phyloP scores from a whole-genome alignment of 1,284 basidiomycete genomes.

The Somion occarium region DNA sequence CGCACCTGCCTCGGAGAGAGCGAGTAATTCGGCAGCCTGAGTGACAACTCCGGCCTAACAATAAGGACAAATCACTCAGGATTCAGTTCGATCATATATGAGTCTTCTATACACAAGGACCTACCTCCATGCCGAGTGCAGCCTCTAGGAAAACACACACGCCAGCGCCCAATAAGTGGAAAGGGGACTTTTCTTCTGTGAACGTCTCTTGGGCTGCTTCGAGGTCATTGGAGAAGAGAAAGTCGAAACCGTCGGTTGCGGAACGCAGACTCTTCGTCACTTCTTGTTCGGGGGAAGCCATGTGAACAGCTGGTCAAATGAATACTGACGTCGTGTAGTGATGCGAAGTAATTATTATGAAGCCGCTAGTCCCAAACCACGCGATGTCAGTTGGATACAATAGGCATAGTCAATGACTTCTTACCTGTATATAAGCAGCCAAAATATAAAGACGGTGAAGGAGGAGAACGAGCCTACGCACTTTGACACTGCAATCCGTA shows the following conservation, averaged over 20 bases:
- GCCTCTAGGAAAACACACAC: slow-evolving; percentile 72
- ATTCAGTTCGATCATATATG: neutral
- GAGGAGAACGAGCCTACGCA: too few relatives aligned
- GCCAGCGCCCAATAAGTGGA: slow-evolving; percentile 69
- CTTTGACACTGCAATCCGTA: too few relatives aligned
- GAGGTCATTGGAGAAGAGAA: slow-evolving; percentile 64
- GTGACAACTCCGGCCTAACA: slow-evolving; percentile 44
- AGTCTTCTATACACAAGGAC: slow-evolving; percentile 15
- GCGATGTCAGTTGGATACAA: too few relatives aligned
- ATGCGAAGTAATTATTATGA: too few relatives aligned
- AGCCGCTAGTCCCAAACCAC: too few relatives aligned
- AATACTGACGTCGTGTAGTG: too few relatives aligned
- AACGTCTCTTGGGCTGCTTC: slow-evolving; percentile 48
- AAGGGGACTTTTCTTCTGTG: slow-evolving; percentile 48
- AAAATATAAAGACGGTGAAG: too few relatives aligned
- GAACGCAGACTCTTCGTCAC: slow-evolving; percentile 38
- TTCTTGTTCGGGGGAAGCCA: slow-evolving; percentile 11
- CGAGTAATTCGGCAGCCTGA: slow-evolving; percentile 52
- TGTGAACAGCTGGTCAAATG: neutral
- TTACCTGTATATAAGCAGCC: too few relatives aligned
- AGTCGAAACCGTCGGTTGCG: slow-evolving; percentile 60
- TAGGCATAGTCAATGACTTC: too few relatives aligned
- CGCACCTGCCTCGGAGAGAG: slow-evolving; percentile 54
- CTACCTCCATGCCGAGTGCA: slow-evolving; percentile 77
- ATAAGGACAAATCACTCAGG: neutral